Evolutionary conservation across 768 basidiomycete species (phyloP), one percentile per base, ranked within the genome.

Genomic region (Tubosaeta sp.): DNA sequence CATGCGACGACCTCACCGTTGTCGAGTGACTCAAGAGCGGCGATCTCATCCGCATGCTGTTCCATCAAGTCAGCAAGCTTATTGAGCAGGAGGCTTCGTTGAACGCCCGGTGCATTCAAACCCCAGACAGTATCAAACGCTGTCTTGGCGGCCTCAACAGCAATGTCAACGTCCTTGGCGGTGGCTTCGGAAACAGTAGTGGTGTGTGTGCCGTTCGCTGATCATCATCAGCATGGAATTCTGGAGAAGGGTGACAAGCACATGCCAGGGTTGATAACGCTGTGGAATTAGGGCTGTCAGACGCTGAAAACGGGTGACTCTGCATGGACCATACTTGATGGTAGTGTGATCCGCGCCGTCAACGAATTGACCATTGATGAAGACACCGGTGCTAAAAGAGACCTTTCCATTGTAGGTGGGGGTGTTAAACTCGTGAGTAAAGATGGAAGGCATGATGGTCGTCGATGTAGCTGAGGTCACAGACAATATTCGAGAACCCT

Each of bases 11-110:
- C 26, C 64, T n/a, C 9, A 83, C 82, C 81, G 53, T 83, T 84
- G 64, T 92, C 81, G 56, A 88, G 70, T 14, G 84, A 72, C 70
- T 93, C 91, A 37, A 93, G 66, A 0, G 88, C 88, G 1, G 86
- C 81, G 49, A 92, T 73, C 50, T 82, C 79, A 29, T 88, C 84
- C 2, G 64, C 61, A 68, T 22, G 22, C 22, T 22, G 22, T 22
- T 22, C 22, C 22, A 22, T 22, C 22, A 22, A 22, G 22, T 22
- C 22, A 22, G 22, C 22, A 22, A 22, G 22, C 22, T 22, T 22
- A 22, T 22, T 22, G 22, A 22, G 22, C 22, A 22, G 22, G 22
- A 22, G 22, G 22, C 22, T 22, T 22, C 22, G 22, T 22, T 22
- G 22, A 22, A 22, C 22, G 22, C 22, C 22, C 22, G 22, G 22